Percentiles rank a stretch among this genome's conserved stretches.
Conservation (phyloP, 2,329 filamentous ascomycete genomes). For the Leptodontidium sp. region DNA sequence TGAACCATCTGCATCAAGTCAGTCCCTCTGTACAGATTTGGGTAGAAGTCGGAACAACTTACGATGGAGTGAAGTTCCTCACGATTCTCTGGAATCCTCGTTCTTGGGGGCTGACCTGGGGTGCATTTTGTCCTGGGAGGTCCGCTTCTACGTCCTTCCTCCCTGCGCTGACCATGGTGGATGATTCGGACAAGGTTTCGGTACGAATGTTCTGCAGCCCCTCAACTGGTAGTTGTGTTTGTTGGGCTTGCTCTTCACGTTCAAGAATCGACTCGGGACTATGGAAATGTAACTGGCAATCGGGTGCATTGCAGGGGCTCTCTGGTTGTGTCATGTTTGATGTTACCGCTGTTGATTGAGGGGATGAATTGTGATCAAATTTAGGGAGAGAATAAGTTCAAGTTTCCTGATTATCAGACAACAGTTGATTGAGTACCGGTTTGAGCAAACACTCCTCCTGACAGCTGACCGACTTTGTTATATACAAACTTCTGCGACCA, state of each 20-base stretch:
- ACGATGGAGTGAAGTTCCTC: conserved; percentile 63
- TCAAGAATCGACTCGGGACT: background rate
- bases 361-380: too few species aligned
- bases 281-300: background rate
- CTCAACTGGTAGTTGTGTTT: background rate
- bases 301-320: too few species aligned
- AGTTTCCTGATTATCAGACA: too few species aligned
- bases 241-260: background rate
- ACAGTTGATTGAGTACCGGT: too few species aligned
- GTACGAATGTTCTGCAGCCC: background rate
- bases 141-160: background rate
- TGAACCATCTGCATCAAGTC: conserved; percentile 2
- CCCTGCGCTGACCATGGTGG: background rate
- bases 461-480: too few species aligned
- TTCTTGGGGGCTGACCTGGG: background rate
- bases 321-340: too few species aligned
- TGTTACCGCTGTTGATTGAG: too few species aligned
- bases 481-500: too few species aligned
- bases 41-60: conserved; percentile 53
- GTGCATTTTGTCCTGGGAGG: background rate
- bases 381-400: too few species aligned
- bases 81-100: conserved; percentile 48
- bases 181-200: background rate
- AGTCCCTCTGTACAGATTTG: too few species aligned
- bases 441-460: too few species aligned